Evolutionary conservation across 345 rosid genomes (phyloP).

Genomic region (Arabidopsis arenosa): DNA sequence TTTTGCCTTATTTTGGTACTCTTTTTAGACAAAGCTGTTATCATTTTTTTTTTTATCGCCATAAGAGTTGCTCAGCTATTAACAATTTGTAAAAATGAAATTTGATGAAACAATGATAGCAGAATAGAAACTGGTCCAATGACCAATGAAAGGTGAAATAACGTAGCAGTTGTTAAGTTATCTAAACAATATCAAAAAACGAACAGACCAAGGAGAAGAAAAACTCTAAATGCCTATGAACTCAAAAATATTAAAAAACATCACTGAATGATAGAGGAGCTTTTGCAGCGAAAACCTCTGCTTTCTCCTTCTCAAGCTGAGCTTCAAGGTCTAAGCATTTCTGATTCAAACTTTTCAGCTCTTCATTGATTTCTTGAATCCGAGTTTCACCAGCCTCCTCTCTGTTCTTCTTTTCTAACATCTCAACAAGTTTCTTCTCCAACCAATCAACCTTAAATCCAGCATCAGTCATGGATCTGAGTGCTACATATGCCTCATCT

Average conservation of each 20-base stretch:
- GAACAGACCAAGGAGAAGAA: neutral
- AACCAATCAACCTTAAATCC: constrained; percentile 43
- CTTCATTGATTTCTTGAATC: neutral
- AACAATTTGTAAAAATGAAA: neutral
- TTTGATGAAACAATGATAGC: neutral
- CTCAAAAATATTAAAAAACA: neutral
- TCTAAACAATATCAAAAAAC: neutral
- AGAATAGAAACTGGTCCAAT: neutral
- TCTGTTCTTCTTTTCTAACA: constrained; percentile 1
- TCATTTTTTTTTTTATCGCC: too few species aligned
- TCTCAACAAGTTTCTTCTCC: constrained; percentile 24
- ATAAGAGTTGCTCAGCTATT: neutral
- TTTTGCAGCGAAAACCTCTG: constrained; percentile 16
- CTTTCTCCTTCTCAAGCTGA: constrained; percentile 25
- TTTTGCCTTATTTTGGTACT: too few species aligned
- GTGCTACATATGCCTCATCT: neutral
- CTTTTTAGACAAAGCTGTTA: neutral
- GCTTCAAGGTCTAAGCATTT: constrained; percentile 27
- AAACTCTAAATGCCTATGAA: neutral
- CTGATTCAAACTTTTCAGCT: constrained; percentile 4
- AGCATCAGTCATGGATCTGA: constrained; percentile 10
- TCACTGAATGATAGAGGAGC: constrained; percentile 26
- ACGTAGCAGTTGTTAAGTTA: neutral
- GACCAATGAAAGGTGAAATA: neutral
- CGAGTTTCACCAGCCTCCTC: constrained; percentile 5